These are phyloP conservation scores for Dothistroma pini DNA, from an alignment of 2,329 filamentous ascomycete genomes.

Conservation along the genomic window DNA sequence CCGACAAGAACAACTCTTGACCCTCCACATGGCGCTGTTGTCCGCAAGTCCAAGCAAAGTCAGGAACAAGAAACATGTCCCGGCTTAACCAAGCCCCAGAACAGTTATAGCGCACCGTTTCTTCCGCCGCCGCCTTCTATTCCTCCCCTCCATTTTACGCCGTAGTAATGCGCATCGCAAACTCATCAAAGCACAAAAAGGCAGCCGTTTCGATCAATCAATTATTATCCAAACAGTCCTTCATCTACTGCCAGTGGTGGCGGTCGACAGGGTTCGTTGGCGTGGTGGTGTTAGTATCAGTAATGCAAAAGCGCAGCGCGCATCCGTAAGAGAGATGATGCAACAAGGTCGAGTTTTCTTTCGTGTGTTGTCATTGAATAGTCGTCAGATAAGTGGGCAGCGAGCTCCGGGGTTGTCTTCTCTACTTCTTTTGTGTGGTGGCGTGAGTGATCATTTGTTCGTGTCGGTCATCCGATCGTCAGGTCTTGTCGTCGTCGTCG, in stretches of 20 bases:
- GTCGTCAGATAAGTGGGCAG: slow-evolving; percentile 10
- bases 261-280: neutral
- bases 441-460: slow-evolving; percentile 5
- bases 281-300: neutral
- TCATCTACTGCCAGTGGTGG: neutral
- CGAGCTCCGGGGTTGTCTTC: slow-evolving; percentile 12
- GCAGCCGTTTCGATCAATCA: slow-evolving; percentile 1
- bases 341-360: slow-evolving; percentile 1
- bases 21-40: neutral
- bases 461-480: slow-evolving; percentile 18
- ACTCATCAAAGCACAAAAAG: neutral
- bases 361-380: neutral
- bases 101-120: neutral
- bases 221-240: slow-evolving; percentile 4
- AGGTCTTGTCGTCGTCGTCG: slow-evolving; percentile 16
- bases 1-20: neutral
- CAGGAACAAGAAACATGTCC: neutral
- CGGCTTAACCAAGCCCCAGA: neutral
- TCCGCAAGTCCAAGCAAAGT: neutral
- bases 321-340: slow-evolving; percentile 5
- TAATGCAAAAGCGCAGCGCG: slow-evolving; percentile 3
- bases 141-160: neutral
- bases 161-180: slow-evolving; percentile 6
- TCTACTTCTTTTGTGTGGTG: slow-evolving; percentile 11
- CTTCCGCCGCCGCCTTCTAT: neutral